phyloP scores from a whole-genome alignment of 306 rosid species.

The Benincasa hispida region DNA sequence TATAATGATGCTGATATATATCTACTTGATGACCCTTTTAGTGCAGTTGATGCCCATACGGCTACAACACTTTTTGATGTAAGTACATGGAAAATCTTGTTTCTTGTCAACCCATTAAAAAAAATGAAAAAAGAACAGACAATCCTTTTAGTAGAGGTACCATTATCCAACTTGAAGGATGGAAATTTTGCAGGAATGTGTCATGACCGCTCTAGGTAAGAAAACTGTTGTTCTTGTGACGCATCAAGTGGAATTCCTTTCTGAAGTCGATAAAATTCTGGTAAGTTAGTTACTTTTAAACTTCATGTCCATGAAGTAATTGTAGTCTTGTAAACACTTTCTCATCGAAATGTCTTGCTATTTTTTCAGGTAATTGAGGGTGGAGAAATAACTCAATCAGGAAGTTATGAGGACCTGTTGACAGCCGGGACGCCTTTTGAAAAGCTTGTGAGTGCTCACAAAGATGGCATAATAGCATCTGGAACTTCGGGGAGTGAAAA shows the following conservation, averaged over 20 bases:
- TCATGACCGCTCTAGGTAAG: conserved; percentile 38
- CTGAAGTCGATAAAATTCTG: conserved; percentile 52
- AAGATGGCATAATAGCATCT: conserved; percentile 27
- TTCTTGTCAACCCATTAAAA: background rate
- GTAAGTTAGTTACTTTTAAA: conserved; percentile 13
- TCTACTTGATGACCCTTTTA: conserved; percentile 71
- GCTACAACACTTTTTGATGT: conserved; percentile 56
- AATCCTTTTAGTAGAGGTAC: background rate
- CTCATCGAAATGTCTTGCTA: background rate
- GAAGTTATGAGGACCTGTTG: conserved; percentile 49
- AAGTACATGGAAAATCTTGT: conserved; percentile 1
- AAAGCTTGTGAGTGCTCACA: conserved; percentile 72
- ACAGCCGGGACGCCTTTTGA: conserved; percentile 58
- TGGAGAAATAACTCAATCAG: conserved; percentile 49
- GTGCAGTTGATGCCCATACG: conserved; percentile 87
- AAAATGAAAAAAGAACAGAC: background rate
- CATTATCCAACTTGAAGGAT: background rate
- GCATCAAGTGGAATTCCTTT: conserved; percentile 78
- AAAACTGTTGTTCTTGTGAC: conserved; percentile 71
- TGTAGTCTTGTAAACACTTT: background rate
- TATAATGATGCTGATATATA: conserved; percentile 67
- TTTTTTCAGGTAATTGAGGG: conserved; percentile 53
- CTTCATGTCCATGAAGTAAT: background rate
- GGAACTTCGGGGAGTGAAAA: conserved; percentile 18
- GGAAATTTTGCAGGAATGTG: conserved; percentile 46